Percentiles rank a stretch among this genome's conserved stretches.
Evolutionary conservation across 768 basidiomycete species (phyloP).

Genomic region (Boletus eberwhitei): DNA sequence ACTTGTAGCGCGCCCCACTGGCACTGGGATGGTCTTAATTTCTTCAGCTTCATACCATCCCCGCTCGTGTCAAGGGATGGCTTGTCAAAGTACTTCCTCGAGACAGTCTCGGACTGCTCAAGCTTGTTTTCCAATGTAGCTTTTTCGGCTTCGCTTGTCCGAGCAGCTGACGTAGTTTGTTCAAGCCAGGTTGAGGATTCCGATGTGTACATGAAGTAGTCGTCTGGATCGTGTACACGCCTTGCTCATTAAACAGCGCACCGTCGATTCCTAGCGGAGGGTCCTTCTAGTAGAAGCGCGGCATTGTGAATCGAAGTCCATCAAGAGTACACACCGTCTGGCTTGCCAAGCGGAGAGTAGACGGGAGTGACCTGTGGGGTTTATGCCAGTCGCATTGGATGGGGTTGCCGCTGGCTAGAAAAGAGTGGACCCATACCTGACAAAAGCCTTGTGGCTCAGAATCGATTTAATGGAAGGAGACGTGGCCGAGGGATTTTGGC

Average conservation of each 20-base stretch:
- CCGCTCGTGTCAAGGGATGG: neutral
- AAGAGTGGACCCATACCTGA: neutral
- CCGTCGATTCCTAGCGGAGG: neutral
- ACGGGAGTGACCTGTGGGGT: neutral
- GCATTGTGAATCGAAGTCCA: neutral
- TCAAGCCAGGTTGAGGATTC: neutral
- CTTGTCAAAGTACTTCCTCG: neutral
- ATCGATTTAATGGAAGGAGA: neutral
- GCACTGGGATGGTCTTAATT: neutral
- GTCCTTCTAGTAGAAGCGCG: constrained; percentile 2
- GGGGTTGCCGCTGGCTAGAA: neutral
- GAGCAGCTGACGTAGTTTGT: neutral
- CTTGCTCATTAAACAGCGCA: neutral
- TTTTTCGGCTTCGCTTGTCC: neutral
- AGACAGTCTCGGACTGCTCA: neutral
- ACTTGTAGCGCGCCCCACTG: neutral
- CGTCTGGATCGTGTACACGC: constrained; percentile 1
- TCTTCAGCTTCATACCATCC: neutral
- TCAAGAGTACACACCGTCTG: neutral
- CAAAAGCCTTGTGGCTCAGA: neutral
- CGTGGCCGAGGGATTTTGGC: too few relatives aligned
- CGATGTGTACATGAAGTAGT: neutral
- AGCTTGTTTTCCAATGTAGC: neutral
- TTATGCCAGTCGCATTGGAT: neutral
- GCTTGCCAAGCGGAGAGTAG: neutral